A percentile compares a stretch with the other conserved stretches of the same genome.
Conservation (phyloP, 805 yeast species). For the Lipomyces mesembrius region DNA sequence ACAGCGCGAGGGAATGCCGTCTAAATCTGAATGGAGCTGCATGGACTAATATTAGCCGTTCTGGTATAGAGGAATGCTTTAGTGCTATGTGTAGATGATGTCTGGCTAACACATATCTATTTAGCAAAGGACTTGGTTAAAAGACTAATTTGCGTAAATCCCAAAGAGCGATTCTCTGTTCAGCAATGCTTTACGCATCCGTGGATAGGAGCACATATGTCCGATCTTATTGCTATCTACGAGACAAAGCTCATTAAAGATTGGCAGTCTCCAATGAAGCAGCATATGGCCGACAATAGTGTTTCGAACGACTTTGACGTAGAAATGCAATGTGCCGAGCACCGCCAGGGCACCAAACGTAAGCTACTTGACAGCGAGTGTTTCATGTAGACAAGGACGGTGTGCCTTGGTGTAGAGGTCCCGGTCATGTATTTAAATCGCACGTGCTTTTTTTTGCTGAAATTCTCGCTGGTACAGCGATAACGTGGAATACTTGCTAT, state of each 20-base stretch:
- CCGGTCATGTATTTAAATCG: neutral
- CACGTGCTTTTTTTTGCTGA: neutral
- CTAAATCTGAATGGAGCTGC: constrained; percentile 49
- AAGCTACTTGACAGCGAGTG: neutral
- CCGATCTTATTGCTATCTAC: constrained; percentile 49
- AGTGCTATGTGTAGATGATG: neutral
- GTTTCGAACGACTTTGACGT: neutral
- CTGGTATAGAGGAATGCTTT: constrained; percentile 17
- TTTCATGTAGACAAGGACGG: no score
- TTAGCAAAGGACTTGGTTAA: constrained; percentile 55
- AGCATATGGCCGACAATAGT: neutral
- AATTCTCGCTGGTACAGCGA: neutral
- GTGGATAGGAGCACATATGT: constrained; percentile 55
- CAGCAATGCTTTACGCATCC: constrained; percentile 50
- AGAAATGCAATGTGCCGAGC: neutral
- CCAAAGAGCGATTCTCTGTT: constrained; percentile 48
- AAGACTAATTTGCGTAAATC: constrained; percentile 50
- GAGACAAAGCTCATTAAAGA: constrained; percentile 27
- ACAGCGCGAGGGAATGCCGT: constrained; percentile 51
- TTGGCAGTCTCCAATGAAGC: constrained; percentile 25
- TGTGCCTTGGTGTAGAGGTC: no score
- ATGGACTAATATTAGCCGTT: constrained; percentile 50
- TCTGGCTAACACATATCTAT: constrained; percentile 27
- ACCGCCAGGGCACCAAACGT: neutral
- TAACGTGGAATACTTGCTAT: constrained; percentile 3